Base-by-base conservation (phyloP, 805 yeast species). In the Kluyveromyces aestuarii region DNA sequence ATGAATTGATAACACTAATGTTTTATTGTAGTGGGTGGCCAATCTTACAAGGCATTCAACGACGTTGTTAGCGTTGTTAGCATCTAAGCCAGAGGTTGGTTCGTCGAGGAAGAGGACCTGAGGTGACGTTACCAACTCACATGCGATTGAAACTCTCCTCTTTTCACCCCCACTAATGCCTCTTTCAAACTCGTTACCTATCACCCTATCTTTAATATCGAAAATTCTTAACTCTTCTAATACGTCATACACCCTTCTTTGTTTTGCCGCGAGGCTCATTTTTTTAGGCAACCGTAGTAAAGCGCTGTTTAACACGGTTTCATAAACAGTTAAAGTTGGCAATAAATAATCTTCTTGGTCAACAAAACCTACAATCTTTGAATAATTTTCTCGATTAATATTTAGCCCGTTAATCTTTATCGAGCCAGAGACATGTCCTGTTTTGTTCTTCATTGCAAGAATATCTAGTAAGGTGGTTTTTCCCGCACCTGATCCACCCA, bases 401-500 rank as follows among this genome's bases (percentile, higher is more conserved):
- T 61, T 54, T 47, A 52, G 46, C 2, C 98, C 98, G 64, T 93
- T 93, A 19, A 89, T 78, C 55, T 73, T 78, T 11, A 91, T 77
- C 1, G 70, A 61, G n/a, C 96, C 97, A 1, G 71, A 56, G 9
- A 80, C 74, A 0, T 55, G 52, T 2, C 99, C 99, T 35, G 81
- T 75, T 61, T 91, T 93, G 61, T 81, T 78, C 62, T 91, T 93
- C 43, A 83, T 85, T 0, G 98, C 98, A 48, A 93, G 70, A 50
- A 93, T 89, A 61, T 93, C 99, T 46, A 93, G 70, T 40, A 93
- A 69, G 0, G 99, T 91, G 0, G 99, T 91, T 63, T 93, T 93
- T 46, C 99, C 99, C 13, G 99, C 98, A 45, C 99, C 99, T 0
- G 97, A 90, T 1, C 97, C 97, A 41, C 99, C 99, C 96, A 93